Percentiles rank a stretch among this genome's conserved stretches.
phyloP scores from a whole-genome alignment of 148 eudicot species.

The Arctostaphylos glauca region DNA sequence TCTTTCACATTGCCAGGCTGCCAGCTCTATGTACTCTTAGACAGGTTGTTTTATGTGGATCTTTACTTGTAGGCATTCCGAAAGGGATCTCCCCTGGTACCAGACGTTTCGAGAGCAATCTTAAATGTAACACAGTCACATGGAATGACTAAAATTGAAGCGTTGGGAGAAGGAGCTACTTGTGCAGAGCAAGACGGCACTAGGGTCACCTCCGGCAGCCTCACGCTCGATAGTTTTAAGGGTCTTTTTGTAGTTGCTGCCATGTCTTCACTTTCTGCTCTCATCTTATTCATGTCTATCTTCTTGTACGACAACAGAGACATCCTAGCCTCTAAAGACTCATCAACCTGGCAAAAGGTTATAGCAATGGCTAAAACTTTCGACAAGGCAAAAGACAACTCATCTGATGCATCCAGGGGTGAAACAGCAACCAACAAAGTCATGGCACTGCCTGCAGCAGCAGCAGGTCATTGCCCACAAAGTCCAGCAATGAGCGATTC shows the following conservation, averaged over 20 bases:
- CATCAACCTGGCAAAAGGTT: conserved; percentile 27
- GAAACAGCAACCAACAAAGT: neutral
- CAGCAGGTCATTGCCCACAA: neutral
- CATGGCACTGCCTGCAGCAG: neutral
- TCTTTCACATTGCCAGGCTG: neutral
- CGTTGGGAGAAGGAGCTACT: conserved; percentile 23
- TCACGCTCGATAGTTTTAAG: conserved; percentile 44
- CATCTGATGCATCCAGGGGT: conserved; percentile 11
- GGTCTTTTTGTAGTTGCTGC: conserved; percentile 51
- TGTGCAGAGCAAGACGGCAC: conserved; percentile 23
- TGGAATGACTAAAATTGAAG: conserved; percentile 15
- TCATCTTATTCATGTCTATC: conserved; percentile 21
- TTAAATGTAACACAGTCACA: conserved; percentile 19
- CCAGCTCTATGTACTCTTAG: neutral
- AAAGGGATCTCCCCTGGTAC: conserved; percentile 28
- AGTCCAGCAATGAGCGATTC: neutral
- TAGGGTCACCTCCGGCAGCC: conserved; percentile 28
- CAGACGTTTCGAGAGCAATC: conserved; percentile 29
- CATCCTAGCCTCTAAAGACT: conserved; percentile 22
- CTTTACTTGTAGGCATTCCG: conserved; percentile 19
- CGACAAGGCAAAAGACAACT: neutral
- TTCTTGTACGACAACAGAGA: conserved; percentile 37
- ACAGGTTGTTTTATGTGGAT: neutral
- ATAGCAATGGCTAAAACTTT: neutral
- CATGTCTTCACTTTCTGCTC: conserved; percentile 30